phyloP scores from a whole-genome alignment of 306 rosid genomes.

The Trifolium repens region DNA sequence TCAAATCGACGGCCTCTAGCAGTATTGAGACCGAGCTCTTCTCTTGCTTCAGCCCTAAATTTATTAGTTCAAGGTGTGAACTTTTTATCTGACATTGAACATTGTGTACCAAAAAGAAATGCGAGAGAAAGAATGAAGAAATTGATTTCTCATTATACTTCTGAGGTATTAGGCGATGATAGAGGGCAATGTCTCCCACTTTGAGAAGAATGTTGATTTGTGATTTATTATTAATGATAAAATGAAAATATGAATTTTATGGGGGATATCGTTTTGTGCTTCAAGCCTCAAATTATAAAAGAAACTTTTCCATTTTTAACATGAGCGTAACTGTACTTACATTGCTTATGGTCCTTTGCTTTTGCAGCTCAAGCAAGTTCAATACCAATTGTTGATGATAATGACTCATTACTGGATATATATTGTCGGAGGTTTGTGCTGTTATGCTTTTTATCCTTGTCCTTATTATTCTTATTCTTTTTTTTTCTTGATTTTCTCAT shows the following conservation, averaged over 20 bases:
- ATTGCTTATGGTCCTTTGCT: slow-evolving; percentile 35
- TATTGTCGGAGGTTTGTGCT: slow-evolving; percentile 95
- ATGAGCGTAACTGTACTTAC: background rate
- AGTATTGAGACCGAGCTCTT: slow-evolving; percentile 78
- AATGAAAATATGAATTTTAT: slow-evolving; percentile 27
- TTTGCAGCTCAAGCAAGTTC: slow-evolving; percentile 93
- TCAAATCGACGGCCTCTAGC: slow-evolving; percentile 76
- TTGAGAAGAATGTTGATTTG: slow-evolving; percentile 35
- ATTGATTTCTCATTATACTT: slow-evolving; percentile 42
- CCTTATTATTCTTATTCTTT: background rate
- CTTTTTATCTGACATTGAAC: slow-evolving; percentile 43
- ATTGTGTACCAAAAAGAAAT: slow-evolving; percentile 43
- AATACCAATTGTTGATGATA: slow-evolving; percentile 90
- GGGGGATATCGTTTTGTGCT: slow-evolving; percentile 38
- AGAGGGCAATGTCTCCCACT: slow-evolving; percentile 32
- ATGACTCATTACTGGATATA: slow-evolving; percentile 84
- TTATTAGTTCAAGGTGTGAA: slow-evolving; percentile 79
- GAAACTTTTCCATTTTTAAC: slow-evolving; percentile 8
- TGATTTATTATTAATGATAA: slow-evolving; percentile 28
- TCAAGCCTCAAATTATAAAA: slow-evolving; percentile 9
- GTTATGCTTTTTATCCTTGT: slow-evolving; percentile 18
- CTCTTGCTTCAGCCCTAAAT: slow-evolving; percentile 86
- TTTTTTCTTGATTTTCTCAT: background rate
- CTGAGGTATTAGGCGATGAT: slow-evolving; percentile 42
- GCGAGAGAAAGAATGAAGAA: slow-evolving; percentile 36